These are phyloP conservation scores for Leccinum truebloodii DNA, from an alignment of 768 basidiomycete genomes.

Conservation along the genomic window DNA sequence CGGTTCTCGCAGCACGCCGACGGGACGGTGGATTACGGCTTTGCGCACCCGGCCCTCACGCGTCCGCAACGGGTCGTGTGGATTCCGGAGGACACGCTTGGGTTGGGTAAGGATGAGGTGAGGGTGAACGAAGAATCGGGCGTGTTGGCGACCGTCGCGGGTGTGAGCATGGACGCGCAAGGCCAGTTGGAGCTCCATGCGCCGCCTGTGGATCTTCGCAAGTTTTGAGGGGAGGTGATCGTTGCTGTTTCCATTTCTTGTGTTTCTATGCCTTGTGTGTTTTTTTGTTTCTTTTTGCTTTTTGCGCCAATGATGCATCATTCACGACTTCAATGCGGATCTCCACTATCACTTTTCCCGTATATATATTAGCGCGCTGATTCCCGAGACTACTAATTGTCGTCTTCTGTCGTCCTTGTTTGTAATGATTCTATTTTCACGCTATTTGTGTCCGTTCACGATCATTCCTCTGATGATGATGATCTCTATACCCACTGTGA, in stretches of 20 bases:
- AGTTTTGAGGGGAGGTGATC: conserved; percentile 22
- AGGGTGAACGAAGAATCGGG: conserved; percentile 51
- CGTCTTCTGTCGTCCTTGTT: neutral
- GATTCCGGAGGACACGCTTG: conserved; percentile 69
- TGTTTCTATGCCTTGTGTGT: neutral
- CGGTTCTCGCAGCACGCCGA: conserved; percentile 28
- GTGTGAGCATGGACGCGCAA: conserved; percentile 60
- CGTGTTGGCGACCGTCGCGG: conserved; percentile 48
- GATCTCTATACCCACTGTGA: neutral
- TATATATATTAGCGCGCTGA: neutral
- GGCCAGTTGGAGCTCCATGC: conserved; percentile 47
- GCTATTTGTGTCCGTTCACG: neutral
- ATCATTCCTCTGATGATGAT: neutral
- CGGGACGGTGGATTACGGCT: conserved; percentile 55
- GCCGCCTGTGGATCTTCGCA: conserved; percentile 29
- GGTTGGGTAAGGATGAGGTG: conserved; percentile 62
- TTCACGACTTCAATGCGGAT: neutral
- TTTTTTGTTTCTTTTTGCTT: neutral
- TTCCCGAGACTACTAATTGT: neutral
- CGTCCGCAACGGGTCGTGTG: conserved; percentile 78
- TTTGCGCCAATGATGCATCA: neutral
- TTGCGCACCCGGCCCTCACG: conserved; percentile 83
- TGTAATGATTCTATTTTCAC: conserved; percentile 6
- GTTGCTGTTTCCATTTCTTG: neutral
- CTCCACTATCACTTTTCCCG: neutral